Percentiles rank a stretch among this genome's conserved stretches.
These are phyloP conservation scores for Exophiala sp. DNA, from an alignment of 2,329 filamentous ascomycete species.

Conservation along the genomic window DNA sequence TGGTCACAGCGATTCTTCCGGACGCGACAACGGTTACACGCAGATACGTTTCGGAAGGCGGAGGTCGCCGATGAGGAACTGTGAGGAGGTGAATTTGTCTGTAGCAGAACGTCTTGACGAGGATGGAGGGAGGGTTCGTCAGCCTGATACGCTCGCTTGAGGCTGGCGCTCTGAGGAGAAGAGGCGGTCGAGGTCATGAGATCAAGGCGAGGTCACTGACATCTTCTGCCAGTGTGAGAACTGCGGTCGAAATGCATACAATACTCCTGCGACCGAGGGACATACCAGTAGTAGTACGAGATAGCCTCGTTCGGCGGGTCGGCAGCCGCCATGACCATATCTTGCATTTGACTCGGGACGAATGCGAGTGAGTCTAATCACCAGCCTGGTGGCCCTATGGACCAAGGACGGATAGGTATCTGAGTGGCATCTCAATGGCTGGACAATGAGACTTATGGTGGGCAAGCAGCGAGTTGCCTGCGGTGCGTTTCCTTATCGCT, in stretches of 20 bases:
- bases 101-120: conserved; percentile 7
- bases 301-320: conserved; percentile 12
- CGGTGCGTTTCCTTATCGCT: too few species aligned
- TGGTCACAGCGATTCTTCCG: conserved; percentile 96
- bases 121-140: conserved; percentile 22
- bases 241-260: background rate
- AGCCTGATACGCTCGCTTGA: conserved; percentile 28
- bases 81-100: conserved; percentile 20
- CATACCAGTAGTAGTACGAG: conserved; percentile 1
- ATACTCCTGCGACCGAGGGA: background rate
- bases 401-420: background rate
- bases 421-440: conserved; percentile 6
- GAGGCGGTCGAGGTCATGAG: conserved; percentile 24
- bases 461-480: too few species aligned
- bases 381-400: background rate
- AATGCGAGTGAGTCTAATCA: background rate
- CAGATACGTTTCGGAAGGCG: conserved; percentile 78
- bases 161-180: conserved; percentile 25
- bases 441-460: background rate
- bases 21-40: conserved; percentile 85
- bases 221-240: conserved; percentile 20
- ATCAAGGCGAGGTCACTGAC: conserved; percentile 17
- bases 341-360: background rate
- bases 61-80: conserved; percentile 35
- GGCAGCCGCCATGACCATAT: background rate